Evolutionary conservation across 495 filamentous ascomycete species (phyloP).

Genomic region (Friedmanniomyces simplex): DNA sequence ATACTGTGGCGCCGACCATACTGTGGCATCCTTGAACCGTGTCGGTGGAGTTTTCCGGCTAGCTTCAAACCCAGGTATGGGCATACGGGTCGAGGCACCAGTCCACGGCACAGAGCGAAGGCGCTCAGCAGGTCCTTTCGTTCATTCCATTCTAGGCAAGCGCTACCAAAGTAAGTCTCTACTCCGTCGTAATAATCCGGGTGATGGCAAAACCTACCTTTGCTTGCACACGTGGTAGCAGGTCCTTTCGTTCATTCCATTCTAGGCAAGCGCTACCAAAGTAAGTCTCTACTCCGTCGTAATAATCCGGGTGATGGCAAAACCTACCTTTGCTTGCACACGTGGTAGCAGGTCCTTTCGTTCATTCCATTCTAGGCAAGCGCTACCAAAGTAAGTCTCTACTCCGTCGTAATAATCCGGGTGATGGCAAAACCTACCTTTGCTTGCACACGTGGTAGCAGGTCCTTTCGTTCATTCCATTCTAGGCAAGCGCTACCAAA

Average conservation of each 20-base stretch:
- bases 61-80: too few relatives aligned
- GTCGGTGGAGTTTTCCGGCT: too few relatives aligned
- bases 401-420: not conserved
- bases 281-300: not conserved
- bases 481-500: not conserved
- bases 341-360: too few relatives aligned
- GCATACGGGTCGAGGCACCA: too few relatives aligned
- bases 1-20: too few relatives aligned
- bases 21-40: too few relatives aligned
- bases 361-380: not conserved
- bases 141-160: not conserved
- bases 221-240: not conserved
- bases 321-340: slow-evolving; percentile 4
- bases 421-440: slow-evolving; percentile 2
- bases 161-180: not conserved
- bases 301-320: not conserved
- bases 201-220: slow-evolving; percentile 2
- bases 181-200: not conserved
- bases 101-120: not conserved
- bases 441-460: not conserved
- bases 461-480: too few relatives aligned
- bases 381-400: not conserved
- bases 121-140: not conserved
- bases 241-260: too few relatives aligned
- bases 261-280: not conserved